Percentiles rank a stretch among this genome's conserved stretches.
Evolutionary conservation across 140 eudicot species (phyloP).

Genomic region (Erigeron philadelphicus): DNA sequence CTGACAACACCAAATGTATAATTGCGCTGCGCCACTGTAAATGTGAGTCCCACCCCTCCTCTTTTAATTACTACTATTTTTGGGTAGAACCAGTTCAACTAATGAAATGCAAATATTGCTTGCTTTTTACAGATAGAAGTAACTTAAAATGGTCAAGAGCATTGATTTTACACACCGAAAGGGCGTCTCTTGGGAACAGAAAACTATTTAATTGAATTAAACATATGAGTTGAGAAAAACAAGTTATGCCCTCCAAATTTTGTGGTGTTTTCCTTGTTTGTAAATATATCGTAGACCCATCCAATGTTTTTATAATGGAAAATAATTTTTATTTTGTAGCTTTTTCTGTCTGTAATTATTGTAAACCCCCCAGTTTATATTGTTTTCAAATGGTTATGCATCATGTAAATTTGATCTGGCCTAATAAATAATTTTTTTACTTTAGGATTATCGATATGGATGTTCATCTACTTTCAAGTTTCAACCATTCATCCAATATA

Average conservation of each 20-base stretch:
- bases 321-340: neutral
- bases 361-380: too few species aligned
- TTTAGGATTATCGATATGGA: too few species aligned
- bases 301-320: conserved; percentile 19
- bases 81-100: conserved; percentile 11
- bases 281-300: conserved; percentile 24
- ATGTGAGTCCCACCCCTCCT: conserved; percentile 27
- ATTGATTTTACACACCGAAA: conserved; percentile 14
- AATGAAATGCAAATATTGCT: conserved; percentile 12
- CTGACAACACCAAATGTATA: conserved; percentile 47
- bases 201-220: conserved; percentile 20
- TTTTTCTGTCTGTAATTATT: too few species aligned
- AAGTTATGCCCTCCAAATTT: conserved; percentile 22
- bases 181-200: conserved; percentile 19
- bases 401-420: too few species aligned
- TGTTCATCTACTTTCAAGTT: too few species aligned
- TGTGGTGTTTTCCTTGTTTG: conserved; percentile 34
- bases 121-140: conserved; percentile 27
- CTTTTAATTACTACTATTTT: neutral
- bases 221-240: conserved; percentile 1
- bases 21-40: conserved; percentile 26
- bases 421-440: too few species aligned
- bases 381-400: too few species aligned
- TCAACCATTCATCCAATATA: too few species aligned
- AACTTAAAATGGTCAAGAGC: conserved; percentile 19